phyloP scores from a whole-genome alignment of 495 filamentous ascomycete species.

The Hypoxylon intermedium region DNA sequence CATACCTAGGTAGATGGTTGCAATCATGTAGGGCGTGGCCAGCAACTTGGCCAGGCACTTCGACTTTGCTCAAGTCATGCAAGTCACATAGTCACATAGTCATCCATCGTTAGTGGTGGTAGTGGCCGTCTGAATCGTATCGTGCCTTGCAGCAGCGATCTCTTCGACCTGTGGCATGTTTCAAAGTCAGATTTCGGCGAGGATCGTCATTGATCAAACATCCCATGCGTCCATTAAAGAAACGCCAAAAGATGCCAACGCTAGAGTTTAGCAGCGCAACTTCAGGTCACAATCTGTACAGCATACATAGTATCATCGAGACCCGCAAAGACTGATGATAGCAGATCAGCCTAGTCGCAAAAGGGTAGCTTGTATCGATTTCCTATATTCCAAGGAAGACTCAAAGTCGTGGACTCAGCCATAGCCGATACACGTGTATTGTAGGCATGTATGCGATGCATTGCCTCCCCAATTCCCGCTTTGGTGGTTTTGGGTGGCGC shows the following conservation, averaged over 20 bases:
- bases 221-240: background rate
- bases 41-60: background rate
- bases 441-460: constrained; percentile 5
- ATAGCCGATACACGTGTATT: constrained; percentile 6
- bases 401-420: constrained; percentile 1
- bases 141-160: background rate
- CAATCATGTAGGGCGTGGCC: constrained; percentile 22
- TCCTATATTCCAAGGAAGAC: background rate
- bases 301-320: background rate
- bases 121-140: constrained; percentile 2
- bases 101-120: too few relatives aligned
- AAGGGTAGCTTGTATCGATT: background rate
- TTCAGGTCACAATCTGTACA: constrained; percentile 8
- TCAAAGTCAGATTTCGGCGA: constrained; percentile 10
- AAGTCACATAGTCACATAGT: too few relatives aligned
- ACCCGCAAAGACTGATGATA: background rate
- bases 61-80: background rate
- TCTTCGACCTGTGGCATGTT: constrained; percentile 15
- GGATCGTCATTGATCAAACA: constrained; percentile 20
- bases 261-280: constrained; percentile 2
- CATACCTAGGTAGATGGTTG: constrained; percentile 18
- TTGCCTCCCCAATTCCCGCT: constrained; percentile 7
- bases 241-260: constrained; percentile 17
- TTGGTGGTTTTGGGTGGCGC: constrained; percentile 11
- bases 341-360: background rate